phyloP scores from a whole-genome alignment of 2,329 filamentous ascomycete species.

The Kalaharituber pfeilii region DNA sequence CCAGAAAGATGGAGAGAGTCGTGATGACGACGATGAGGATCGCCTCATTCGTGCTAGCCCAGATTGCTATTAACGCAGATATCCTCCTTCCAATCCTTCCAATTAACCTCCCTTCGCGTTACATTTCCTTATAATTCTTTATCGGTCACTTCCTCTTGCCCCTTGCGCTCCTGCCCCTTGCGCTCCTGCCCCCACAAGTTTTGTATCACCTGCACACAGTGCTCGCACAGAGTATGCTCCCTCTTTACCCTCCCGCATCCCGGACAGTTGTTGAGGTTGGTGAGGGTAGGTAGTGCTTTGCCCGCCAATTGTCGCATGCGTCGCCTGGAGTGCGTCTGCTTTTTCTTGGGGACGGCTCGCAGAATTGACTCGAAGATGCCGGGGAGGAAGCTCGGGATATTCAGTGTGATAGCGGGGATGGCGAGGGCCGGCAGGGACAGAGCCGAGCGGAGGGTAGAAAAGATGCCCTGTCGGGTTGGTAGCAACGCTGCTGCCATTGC shows the following conservation, averaged over 20 bases:
- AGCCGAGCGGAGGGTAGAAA: conserved; percentile 30
- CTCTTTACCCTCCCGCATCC: conserved; percentile 77
- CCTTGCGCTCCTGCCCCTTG: neutral
- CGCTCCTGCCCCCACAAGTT: conserved; percentile 29
- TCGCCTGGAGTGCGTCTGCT: conserved; percentile 93
- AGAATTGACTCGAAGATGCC: conserved; percentile 76
- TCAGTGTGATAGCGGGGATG: conserved; percentile 42
- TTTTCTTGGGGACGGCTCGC: conserved; percentile 92
- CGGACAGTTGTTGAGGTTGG: conserved; percentile 69
- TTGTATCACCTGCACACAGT: conserved; percentile 53
- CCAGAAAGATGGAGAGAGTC: too few species aligned
- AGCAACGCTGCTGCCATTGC: conserved; percentile 4
- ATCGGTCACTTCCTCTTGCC: neutral
- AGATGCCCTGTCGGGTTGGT: conserved; percentile 4
- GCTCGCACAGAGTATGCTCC: conserved; percentile 72
- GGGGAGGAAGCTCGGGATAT: conserved; percentile 50
- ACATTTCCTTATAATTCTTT: too few species aligned
- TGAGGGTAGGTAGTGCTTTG: conserved; percentile 85
- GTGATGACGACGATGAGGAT: too few species aligned
- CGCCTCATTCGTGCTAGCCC: too few species aligned
- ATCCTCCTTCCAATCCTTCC: too few species aligned
- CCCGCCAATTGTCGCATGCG: conserved; percentile 85
- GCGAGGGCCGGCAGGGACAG: conserved; percentile 40
- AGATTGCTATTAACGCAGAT: too few species aligned
- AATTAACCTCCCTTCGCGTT: too few species aligned